These are phyloP conservation scores for Pythium aquatile DNA, from an alignment of 352 stramenopile genomes.

Conservation along the genomic window DNA sequence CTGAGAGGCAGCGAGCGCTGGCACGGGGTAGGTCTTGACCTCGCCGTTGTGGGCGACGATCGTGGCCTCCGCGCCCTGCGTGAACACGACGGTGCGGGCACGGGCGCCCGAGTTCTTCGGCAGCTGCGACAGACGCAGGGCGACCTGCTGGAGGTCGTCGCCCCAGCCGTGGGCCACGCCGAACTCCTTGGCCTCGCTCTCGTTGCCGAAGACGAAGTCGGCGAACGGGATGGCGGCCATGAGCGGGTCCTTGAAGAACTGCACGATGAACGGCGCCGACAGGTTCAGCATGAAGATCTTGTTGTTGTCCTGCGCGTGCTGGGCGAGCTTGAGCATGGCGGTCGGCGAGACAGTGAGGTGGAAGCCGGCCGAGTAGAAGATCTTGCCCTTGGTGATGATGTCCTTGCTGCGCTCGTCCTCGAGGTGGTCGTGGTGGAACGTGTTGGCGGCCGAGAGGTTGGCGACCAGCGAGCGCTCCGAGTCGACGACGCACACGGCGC, in stretches of 20 bases:
- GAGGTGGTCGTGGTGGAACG: conserved; percentile 94
- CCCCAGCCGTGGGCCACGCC: conserved; percentile 90
- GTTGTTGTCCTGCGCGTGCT: conserved; percentile 92
- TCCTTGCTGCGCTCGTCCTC: conserved; percentile 88
- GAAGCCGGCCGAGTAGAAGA: conserved; percentile 98
- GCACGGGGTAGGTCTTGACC: conserved; percentile 92
- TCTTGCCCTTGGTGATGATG: conserved; percentile 92
- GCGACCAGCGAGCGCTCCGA: conserved; percentile 96
- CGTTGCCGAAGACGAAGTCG: conserved; percentile 99
- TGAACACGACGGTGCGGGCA: conserved; percentile 97
- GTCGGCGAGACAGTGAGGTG: conserved; percentile 98
- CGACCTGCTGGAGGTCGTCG: conserved; percentile 87
- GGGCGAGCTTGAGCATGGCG: conserved; percentile 89
- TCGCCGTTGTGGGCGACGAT: conserved; percentile 96
- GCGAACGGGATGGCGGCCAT: conserved; percentile 92
- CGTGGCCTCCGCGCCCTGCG: conserved; percentile 94
- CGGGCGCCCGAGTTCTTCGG: conserved; percentile 92
- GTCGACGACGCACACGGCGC: conserved; percentile 95
- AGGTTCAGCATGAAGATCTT: conserved; percentile 98
- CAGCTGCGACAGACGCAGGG: conserved; percentile 91
- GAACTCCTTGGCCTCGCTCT: conserved; percentile 97
- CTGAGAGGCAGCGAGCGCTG: conserved; percentile 77
- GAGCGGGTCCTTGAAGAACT: conserved; percentile 98
- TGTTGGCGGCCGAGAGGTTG: conserved; percentile 98
- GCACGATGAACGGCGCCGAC: conserved; percentile 97